These are phyloP conservation scores for Liriodendron chinense DNA, from an alignment of 164 flowering plant species.

Conservation along the genomic window DNA sequence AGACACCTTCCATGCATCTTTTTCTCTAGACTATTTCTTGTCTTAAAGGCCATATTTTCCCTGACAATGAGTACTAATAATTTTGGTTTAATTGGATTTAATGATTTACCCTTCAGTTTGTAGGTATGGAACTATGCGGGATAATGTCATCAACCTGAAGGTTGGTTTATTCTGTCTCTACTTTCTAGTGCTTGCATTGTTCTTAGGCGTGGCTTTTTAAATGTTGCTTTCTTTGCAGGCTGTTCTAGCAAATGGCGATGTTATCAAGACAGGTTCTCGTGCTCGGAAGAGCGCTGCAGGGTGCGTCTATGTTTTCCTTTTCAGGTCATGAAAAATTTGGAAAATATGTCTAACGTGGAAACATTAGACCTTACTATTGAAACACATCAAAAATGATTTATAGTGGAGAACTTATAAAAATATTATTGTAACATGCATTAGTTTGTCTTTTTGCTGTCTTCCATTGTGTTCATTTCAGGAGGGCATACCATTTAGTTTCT, in stretches of 20 bases:
- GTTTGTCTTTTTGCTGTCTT: neutral
- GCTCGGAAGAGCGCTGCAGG: slow-evolving; percentile 99
- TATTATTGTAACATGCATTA: neutral
- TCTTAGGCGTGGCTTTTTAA: neutral
- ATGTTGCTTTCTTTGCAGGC: slow-evolving; percentile 39
- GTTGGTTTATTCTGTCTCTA: slow-evolving; percentile 33
- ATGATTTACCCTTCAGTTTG: slow-evolving; percentile 49
- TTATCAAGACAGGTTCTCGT: slow-evolving; percentile 94
- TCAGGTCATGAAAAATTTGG: neutral
- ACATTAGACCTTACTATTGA: neutral
- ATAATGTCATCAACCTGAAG: slow-evolving; percentile 94
- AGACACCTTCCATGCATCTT: neutral
- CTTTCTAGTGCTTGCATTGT: neutral
- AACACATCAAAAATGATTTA: neutral
- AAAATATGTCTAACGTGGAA: neutral
- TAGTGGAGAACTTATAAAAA: neutral
- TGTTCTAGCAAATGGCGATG: slow-evolving; percentile 85
- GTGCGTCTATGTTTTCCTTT: slow-evolving; percentile 34
- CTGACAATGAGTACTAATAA: neutral
- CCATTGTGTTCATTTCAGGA: neutral
- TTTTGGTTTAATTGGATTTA: slow-evolving; percentile 16
- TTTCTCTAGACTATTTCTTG: neutral
- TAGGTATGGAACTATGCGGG: slow-evolving; percentile 99
- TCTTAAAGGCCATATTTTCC: neutral
- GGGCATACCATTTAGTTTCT: neutral